Conservation (phyloP, 805 yeast species). For the Saturnispora sekii region DNA sequence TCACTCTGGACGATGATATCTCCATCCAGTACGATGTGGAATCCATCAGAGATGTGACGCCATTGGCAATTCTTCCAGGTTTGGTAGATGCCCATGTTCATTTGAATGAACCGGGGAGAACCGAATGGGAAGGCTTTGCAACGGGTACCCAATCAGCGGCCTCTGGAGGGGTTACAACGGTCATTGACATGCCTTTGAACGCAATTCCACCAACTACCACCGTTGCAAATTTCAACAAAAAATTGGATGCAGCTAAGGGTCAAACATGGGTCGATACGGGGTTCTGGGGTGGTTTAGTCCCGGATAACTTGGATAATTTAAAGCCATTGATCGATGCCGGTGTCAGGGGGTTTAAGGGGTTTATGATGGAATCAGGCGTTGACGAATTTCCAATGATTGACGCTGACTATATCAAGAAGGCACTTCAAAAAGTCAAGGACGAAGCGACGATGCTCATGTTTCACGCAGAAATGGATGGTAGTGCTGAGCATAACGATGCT, state of each 20-base stretch:
- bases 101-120: constrained; percentile 93
- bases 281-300: constrained; percentile 94
- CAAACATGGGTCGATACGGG: constrained; percentile 91
- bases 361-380: constrained; percentile 90
- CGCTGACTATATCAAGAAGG: constrained; percentile 52
- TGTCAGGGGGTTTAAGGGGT: constrained; percentile 90
- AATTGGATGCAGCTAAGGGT: constrained; percentile 67
- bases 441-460: constrained; percentile 71
- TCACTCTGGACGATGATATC: constrained; percentile 31
- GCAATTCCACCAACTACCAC: constrained; percentile 95
- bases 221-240: constrained; percentile 60
- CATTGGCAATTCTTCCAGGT: constrained; percentile 72
- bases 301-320: constrained; percentile 60
- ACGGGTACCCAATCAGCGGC: constrained; percentile 94
- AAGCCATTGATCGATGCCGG: constrained; percentile 74
- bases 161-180: constrained; percentile 93
- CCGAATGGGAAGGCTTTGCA: constrained; percentile 98
- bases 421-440: constrained; percentile 54
- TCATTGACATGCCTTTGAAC: constrained; percentile 91
- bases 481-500: constrained; percentile 18
- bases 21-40: constrained; percentile 33
- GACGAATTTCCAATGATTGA: constrained; percentile 86
- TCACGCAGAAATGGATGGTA: constrained; percentile 77
- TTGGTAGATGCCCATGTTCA: constrained; percentile 92
- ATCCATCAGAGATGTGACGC: constrained; percentile 46